Percentiles rank a stretch among this genome's conserved stretches.
Conservation (phyloP, 2,329 filamentous ascomycete genomes). For the Capronia coronata region DNA sequence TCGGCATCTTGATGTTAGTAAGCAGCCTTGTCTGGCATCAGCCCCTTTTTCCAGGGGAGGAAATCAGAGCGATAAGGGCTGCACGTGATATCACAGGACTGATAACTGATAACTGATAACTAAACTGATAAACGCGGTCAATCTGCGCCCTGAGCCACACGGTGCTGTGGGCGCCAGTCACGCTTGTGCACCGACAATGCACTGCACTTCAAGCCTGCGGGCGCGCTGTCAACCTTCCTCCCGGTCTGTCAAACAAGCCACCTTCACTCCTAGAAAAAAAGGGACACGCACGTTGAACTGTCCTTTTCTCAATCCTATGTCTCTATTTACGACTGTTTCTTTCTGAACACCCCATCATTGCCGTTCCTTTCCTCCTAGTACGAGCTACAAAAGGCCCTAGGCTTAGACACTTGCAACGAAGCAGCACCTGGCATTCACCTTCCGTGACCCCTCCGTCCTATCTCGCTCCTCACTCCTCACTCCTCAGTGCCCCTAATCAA, state of each 20-base stretch:
- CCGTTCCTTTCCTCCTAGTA: neutral
- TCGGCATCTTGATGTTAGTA: too few species aligned
- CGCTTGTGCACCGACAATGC: too few species aligned
- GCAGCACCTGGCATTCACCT: neutral
- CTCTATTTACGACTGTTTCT: neutral
- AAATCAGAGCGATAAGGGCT: neutral
- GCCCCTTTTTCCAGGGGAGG: neutral
- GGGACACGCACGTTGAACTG: conserved; percentile 2
- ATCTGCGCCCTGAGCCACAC: too few species aligned
- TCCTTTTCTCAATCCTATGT: conserved; percentile 1
- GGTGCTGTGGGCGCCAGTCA: too few species aligned
- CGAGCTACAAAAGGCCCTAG: neutral
- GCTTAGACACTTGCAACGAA: neutral
- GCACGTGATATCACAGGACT: too few species aligned
- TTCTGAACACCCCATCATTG: neutral
- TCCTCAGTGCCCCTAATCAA: neutral
- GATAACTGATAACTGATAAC: too few species aligned
- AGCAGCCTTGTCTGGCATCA: neutral
- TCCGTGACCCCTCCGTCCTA: neutral
- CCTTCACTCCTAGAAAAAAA: too few species aligned
- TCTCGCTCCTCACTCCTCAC: too few species aligned
- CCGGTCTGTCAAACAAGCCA: neutral
- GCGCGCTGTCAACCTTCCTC: neutral
- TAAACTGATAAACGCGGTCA: too few species aligned
- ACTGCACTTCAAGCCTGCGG: neutral